These are phyloP conservation scores for Zoysia japonica DNA, from an alignment of 176 grass and related monocot genomes.

Conservation along the genomic window DNA sequence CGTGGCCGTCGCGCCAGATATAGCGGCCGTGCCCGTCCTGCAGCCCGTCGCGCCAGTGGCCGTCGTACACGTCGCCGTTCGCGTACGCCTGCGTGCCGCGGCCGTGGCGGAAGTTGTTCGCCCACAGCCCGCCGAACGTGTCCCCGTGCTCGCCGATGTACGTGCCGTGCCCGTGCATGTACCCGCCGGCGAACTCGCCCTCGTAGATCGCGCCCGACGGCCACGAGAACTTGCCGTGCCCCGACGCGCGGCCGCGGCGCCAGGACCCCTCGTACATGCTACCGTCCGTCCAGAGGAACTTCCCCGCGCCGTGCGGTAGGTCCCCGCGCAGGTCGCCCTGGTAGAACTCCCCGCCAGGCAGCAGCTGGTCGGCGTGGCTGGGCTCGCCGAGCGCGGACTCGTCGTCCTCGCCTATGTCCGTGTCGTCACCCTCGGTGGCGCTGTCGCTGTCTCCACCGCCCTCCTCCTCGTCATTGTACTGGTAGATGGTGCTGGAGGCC, in stretches of 20 bases:
- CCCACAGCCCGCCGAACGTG: constrained; percentile 70
- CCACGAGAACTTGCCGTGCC: constrained; percentile 79
- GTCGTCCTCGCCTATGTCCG: background rate
- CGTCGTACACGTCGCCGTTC: constrained; percentile 73
- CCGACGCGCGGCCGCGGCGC: constrained; percentile 56
- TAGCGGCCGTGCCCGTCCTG: constrained; percentile 72
- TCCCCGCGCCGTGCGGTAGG: constrained; percentile 60
- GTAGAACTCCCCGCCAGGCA: constrained; percentile 67
- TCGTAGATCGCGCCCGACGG: constrained; percentile 79
- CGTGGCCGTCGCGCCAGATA: constrained; percentile 73
- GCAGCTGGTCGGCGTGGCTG: constrained; percentile 52
- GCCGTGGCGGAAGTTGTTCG: constrained; percentile 71
- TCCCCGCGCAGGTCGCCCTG: constrained; percentile 50
- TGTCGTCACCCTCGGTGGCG: background rate
- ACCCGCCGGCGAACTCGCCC: constrained; percentile 63
- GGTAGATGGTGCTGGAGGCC: constrained; percentile 46
- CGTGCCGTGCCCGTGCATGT: constrained; percentile 72
- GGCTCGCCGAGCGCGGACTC: constrained; percentile 17
- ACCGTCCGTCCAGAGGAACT: constrained; percentile 78
- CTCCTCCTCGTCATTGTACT: constrained; percentile 21
- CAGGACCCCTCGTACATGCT: constrained; percentile 85
- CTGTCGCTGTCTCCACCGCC: background rate
- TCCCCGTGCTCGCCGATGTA: constrained; percentile 71
- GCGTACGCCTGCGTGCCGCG: constrained; percentile 71
- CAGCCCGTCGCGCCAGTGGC: constrained; percentile 67